phyloP scores from a whole-genome alignment of 2,329 filamentous ascomycete species.

The Dothistroma septosporum region DNA sequence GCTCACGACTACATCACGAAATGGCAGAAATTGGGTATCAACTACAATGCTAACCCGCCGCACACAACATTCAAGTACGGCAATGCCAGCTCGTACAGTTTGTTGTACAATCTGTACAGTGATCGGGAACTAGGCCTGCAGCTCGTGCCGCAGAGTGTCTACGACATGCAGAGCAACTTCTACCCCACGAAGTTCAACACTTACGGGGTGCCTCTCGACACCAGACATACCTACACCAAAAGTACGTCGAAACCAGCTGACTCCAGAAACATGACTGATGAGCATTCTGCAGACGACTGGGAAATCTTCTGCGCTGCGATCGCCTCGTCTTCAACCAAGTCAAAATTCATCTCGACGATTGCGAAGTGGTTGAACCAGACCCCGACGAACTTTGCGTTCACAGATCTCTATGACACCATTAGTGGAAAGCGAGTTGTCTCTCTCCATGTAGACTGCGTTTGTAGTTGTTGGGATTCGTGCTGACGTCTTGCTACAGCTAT shows the following conservation, averaged over 20 bases:
- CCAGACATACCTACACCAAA: conserved; percentile 41
- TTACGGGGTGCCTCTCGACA: conserved; percentile 54
- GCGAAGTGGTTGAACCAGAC: conserved; percentile 50
- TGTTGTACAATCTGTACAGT: conserved; percentile 54
- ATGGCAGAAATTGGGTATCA: conserved; percentile 30
- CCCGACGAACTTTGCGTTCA: conserved; percentile 45
- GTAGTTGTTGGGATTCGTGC: background rate
- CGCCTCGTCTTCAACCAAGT: conserved; percentile 39
- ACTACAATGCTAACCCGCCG: conserved; percentile 34
- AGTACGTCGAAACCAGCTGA: conserved; percentile 1
- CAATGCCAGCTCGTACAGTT: conserved; percentile 31
- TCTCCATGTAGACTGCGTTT: background rate
- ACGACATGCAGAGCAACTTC: conserved; percentile 52
- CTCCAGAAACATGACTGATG: background rate
- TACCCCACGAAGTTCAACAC: conserved; percentile 48
- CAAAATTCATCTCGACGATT: conserved; percentile 47
- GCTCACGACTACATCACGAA: conserved; percentile 48
- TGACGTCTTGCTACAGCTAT: conserved; percentile 20
- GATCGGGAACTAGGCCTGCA: conserved; percentile 46
- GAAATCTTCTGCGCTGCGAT: conserved; percentile 50
- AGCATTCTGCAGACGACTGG: conserved; percentile 42
- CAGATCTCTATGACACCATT: conserved; percentile 51
- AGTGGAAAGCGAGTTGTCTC: conserved; percentile 33
- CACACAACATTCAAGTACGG: conserved; percentile 52
- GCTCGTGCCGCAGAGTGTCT: conserved; percentile 50